Evolutionary conservation across 2,329 filamentous ascomycete species (phyloP).

Genomic region (Fusarium haematococcum): DNA sequence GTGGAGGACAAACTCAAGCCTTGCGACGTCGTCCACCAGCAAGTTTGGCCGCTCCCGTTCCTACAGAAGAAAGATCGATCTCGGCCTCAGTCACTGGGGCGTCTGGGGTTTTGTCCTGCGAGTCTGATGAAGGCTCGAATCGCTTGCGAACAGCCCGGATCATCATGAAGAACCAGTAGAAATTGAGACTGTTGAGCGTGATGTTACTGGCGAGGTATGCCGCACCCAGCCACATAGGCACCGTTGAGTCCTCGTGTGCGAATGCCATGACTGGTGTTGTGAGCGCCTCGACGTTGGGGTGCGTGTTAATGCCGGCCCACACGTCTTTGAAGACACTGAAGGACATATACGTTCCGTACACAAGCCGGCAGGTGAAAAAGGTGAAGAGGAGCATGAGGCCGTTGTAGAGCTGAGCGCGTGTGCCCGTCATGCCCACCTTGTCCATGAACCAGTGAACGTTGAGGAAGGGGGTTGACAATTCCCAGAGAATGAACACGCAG

Average conservation of each 20-base stretch:
- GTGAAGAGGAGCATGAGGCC: slow-evolving; percentile 77
- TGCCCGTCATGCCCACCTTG: slow-evolving; percentile 84
- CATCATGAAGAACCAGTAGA: slow-evolving; percentile 92
- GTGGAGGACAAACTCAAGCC: slow-evolving; percentile 33
- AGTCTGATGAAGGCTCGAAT: slow-evolving; percentile 66
- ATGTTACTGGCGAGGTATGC: slow-evolving; percentile 78
- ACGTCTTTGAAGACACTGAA: slow-evolving; percentile 78
- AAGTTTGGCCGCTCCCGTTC: slow-evolving; percentile 42
- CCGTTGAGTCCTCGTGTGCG: slow-evolving; percentile 58
- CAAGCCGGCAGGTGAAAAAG: slow-evolving; percentile 81
- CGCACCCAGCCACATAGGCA: slow-evolving; percentile 77
- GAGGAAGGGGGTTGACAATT: slow-evolving; percentile 85
- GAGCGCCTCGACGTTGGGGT: slow-evolving; percentile 48
- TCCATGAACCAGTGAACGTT: slow-evolving; percentile 95
- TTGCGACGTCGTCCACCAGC: slow-evolving; percentile 46
- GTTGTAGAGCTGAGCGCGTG: slow-evolving; percentile 79
- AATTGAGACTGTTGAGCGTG: slow-evolving; percentile 80
- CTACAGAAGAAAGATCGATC: slow-evolving; percentile 46
- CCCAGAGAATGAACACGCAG: slow-evolving; percentile 85
- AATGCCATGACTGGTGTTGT: slow-evolving; percentile 53
- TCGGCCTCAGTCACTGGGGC: slow-evolving; percentile 43
- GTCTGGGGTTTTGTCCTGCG: slow-evolving; percentile 44
- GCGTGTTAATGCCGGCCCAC: slow-evolving; percentile 61
- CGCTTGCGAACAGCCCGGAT: slow-evolving; percentile 81
- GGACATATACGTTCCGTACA: slow-evolving; percentile 83